Conservation (phyloP, 495 filamentous ascomycete species). For the Penicillium ucsense region DNA sequence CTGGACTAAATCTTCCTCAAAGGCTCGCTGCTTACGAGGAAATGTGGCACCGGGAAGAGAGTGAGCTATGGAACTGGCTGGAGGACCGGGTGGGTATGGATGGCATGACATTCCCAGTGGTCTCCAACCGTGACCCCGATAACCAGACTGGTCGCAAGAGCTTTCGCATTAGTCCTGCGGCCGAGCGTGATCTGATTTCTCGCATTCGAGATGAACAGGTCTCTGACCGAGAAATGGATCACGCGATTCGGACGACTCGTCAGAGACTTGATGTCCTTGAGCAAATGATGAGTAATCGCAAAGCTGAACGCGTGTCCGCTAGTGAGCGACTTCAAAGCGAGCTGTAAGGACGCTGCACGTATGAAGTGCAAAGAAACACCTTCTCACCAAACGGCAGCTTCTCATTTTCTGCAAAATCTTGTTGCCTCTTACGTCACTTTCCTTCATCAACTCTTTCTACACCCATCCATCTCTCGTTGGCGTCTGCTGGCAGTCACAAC, state of each 20-base stretch:
- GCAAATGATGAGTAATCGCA: constrained; percentile 53
- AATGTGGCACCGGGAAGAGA: constrained; percentile 85
- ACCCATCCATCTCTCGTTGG: not conserved
- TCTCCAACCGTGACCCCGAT: constrained; percentile 19
- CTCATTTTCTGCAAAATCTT: no score
- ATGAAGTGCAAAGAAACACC: not conserved
- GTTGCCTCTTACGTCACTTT: no score
- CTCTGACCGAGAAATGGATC: constrained; percentile 69
- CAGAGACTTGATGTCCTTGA: constrained; percentile 70
- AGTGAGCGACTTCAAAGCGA: constrained; percentile 11
- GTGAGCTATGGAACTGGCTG: constrained; percentile 90
- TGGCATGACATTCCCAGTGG: constrained; percentile 40
- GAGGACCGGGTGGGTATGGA: constrained; percentile 79
- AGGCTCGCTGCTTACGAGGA: constrained; percentile 82
- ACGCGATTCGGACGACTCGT: constrained; percentile 78
- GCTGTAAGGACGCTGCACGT: constrained; percentile 4
- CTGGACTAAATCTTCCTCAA: constrained; percentile 41
- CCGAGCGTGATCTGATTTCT: constrained; percentile 24
- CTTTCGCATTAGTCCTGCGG: constrained; percentile 14
- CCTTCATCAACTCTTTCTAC: not conserved
- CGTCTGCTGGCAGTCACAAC: no score
- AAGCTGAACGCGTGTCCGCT: constrained; percentile 12
- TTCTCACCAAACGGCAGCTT: not conserved
- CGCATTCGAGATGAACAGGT: constrained; percentile 61
- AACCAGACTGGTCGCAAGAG: constrained; percentile 13